Base-by-base conservation (phyloP, 169 alveolate species). In the Plasmodium berghei region DNA sequence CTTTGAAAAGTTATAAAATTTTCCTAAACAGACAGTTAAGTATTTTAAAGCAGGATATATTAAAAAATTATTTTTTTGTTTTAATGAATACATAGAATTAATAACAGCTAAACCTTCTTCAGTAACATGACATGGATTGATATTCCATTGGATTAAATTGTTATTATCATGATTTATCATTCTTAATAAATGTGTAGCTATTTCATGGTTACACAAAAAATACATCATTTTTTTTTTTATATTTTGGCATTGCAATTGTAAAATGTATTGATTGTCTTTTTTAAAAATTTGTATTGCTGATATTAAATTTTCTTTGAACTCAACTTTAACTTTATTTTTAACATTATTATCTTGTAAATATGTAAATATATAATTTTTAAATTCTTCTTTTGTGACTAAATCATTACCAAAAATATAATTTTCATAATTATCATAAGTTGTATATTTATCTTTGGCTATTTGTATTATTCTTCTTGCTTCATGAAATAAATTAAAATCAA, bases 51-150 rank as follows among this genome's bases (percentile, higher is more conserved):
- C 92, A 18, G 92, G 92, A 18, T 34, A 71, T 26, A 87, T 54
- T 18, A 87, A 77, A 42, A 62, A 72, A 18, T 71, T 49, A 28
- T 74, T 16, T 59, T 74, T 74, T 74, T 64, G 42, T 67, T 59
- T 59, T 59, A 87, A 87, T 34, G 92, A 54, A 69, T 72, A 87
- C 74, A 87, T 72, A 5, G 92, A 72, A 64, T 87, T 87, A 62
- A 87, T 73, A 56, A 75, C 87, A 54, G 92, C 92, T 64, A 87
- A 72, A 18, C 92, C 92, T 75, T 87, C 92, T 75, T 87, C 92
- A 56, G 92, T 87, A 34, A 52, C 34, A 74, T 26, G 22, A 64
- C 92, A 87, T 24, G 87, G 58, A 64, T 56, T 54, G 1, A 87
- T 40, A 52, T 61, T 56, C 40, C 49, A 67, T 59, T 67, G 67